Percentiles rank a stretch among this genome's conserved stretches.
phyloP scores from a whole-genome alignment of 768 basidiomycete species.

The Obba rivulosa region DNA sequence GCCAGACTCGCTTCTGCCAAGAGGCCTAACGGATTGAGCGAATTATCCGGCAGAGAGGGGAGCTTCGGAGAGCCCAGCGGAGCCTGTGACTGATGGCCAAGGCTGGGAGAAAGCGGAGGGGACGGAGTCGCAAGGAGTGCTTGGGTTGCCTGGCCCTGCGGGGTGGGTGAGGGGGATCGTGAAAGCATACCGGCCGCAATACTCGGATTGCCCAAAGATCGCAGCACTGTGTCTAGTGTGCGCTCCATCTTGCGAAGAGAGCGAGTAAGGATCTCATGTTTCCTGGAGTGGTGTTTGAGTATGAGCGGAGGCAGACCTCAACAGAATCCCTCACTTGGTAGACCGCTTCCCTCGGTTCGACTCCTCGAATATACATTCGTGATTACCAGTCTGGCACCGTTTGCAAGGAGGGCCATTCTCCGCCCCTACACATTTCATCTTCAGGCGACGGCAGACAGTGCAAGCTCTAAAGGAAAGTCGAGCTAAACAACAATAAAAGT shows the following conservation, averaged over 20 bases:
- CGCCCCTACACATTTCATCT: conserved; percentile 91
- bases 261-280: conserved; percentile 76
- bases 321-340: conserved; percentile 52
- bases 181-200: conserved; percentile 78
- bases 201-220: conserved; percentile 81
- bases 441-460: conserved; percentile 84
- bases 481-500: not conserved
- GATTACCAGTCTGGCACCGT: conserved; percentile 69
- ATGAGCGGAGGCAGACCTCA: conserved; percentile 12
- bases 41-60: conserved; percentile 87
- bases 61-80: conserved; percentile 71
- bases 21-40: conserved; percentile 87
- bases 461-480: conserved; percentile 58
- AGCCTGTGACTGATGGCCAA: conserved; percentile 30
- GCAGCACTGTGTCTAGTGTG: conserved; percentile 87
- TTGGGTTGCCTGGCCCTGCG: conserved; percentile 45
- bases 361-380: conserved; percentile 96
- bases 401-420: conserved; percentile 92
- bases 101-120: conserved; percentile 20
- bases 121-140: conserved; percentile 42
- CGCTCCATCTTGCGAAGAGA: conserved; percentile 89
- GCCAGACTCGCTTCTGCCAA: conserved; percentile 87
- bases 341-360: conserved; percentile 91
- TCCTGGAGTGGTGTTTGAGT: conserved; percentile 44
- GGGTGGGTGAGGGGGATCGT: conserved; percentile 67